Base-by-base conservation (phyloP, 805 yeast species). In the Saturnispora sanitii region DNA sequence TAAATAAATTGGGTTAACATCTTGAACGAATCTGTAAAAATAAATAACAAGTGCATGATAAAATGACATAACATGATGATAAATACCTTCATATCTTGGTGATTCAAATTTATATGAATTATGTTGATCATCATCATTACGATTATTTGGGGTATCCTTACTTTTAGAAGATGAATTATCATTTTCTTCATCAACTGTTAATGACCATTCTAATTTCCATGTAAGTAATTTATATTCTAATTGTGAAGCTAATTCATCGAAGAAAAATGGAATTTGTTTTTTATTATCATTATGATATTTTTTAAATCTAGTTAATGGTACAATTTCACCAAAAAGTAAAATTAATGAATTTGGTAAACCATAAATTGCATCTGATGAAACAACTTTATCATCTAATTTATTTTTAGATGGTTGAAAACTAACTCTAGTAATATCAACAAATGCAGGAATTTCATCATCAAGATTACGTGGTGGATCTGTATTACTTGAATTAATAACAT, bases 311-410 rank as follows among this genome's bases (percentile, higher is more conserved):
- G 82, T 67, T 27, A 83, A 56, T 44, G 75, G 75, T 2, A 82
- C 85, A 13, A 82, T 78, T 46, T 81, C 84, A 43, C 82, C 73
- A 59, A 86, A 83, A 40, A 85, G 61, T 18, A 78, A 51, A 41
- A 84, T 79, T 33, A 86, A 63, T 2, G 94, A 81, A 52, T 82
- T 84, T 6, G 95, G 95, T 42, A 86, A 63, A 1, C 95, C 95
- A 55, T 83, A 85, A 37, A 85, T 64, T 0, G 88, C 83, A 57
- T 82, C 94, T 1, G 88, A 79, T 7, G 87, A 78, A 46, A 80
- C 67, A 40, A 73, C 67, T 46, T 75, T 74, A 51, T 73, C 75
- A 42, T 72, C 73, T 28, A 69, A 61, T 49, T 71, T 74, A 45
- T 60, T 56, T 40, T 57, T 59, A 1, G 64, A 58, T 27, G 56